A percentile compares a stretch with the other conserved stretches of the same genome.
Conservation (phyloP, 495 filamentous ascomycete genomes). For the Letharia lupina region DNA sequence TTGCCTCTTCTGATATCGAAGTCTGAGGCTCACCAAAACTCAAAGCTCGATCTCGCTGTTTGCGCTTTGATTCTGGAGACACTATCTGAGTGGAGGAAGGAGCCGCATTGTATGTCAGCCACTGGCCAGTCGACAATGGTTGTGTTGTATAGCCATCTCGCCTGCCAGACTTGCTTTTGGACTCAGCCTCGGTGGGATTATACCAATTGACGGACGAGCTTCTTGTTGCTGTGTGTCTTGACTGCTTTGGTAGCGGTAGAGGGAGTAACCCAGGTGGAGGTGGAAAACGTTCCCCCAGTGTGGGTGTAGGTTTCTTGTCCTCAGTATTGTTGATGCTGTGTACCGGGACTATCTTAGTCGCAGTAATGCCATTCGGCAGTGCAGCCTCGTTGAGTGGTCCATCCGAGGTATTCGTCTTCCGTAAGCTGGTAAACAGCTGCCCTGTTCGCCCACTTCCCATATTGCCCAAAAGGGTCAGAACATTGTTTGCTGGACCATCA, state of each 20-base stretch:
- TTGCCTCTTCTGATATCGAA: slow-evolving; percentile 34
- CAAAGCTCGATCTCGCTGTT: slow-evolving; percentile 61
- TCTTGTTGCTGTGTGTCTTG: slow-evolving; percentile 52
- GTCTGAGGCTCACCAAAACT: slow-evolving; percentile 57
- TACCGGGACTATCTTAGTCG: slow-evolving; percentile 58
- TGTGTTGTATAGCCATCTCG: slow-evolving; percentile 50
- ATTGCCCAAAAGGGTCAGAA: slow-evolving; percentile 64
- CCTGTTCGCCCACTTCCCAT: slow-evolving; percentile 51
- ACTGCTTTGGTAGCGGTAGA: slow-evolving; percentile 62
- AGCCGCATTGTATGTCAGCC: slow-evolving; percentile 54
- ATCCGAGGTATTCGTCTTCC: slow-evolving; percentile 42
- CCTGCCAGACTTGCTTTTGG: slow-evolving; percentile 30
- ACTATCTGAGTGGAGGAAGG: slow-evolving; percentile 30
- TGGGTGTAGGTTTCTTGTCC: slow-evolving; percentile 44
- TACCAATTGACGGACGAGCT: slow-evolving; percentile 55
- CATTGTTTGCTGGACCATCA: slow-evolving; percentile 32
- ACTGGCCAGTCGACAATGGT: slow-evolving; percentile 51
- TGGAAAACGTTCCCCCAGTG: slow-evolving; percentile 73
- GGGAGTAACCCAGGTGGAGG: slow-evolving; percentile 57
- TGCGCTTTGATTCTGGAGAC: slow-evolving; percentile 52
- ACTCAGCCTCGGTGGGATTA: slow-evolving; percentile 36
- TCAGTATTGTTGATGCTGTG: slow-evolving; percentile 34
- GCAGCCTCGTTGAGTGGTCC: slow-evolving; percentile 50
- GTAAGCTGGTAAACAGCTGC: slow-evolving; percentile 78
- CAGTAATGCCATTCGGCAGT: slow-evolving; percentile 65